Evolutionary conservation across 148 eudicot species (phyloP).

Genomic region (Tetragonia tetragonoides): DNA sequence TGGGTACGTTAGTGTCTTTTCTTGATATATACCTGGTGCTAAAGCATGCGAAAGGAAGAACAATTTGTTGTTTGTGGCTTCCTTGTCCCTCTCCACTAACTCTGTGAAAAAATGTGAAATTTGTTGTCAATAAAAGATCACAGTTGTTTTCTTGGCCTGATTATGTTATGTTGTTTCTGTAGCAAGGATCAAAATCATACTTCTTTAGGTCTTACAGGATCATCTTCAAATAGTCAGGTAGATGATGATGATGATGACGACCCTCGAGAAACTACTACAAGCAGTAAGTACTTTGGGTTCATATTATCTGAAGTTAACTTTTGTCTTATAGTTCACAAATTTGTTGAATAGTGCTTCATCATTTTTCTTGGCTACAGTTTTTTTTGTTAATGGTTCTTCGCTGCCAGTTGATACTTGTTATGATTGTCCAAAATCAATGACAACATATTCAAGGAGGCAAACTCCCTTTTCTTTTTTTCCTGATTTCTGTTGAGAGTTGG

Average conservation of each 20-base stretch:
- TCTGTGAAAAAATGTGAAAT: neutral
- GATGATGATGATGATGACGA: constrained; percentile 85
- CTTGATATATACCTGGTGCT: neutral
- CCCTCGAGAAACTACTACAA: constrained; percentile 68
- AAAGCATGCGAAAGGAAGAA: constrained; percentile 6
- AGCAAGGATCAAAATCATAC: constrained; percentile 43
- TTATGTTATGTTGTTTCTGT: constrained; percentile 26
- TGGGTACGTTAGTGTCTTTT: neutral
- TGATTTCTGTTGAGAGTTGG: too few relatives aligned
- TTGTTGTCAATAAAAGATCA: neutral
- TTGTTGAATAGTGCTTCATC: neutral
- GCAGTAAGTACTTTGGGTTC: constrained; percentile 48
- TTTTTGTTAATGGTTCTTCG: neutral
- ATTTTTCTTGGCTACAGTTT: neutral
- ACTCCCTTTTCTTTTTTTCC: too few relatives aligned
- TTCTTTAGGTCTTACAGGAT: constrained; percentile 38
- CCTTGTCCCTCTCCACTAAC: neutral
- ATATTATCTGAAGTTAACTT: neutral
- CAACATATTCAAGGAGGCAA: too few relatives aligned
- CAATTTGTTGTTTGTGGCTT: neutral
- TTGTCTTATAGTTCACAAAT: neutral
- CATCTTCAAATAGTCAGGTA: constrained; percentile 35
- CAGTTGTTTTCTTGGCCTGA: constrained; percentile 8
- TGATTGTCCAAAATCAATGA: too few relatives aligned
- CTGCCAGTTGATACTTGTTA: too few relatives aligned